A percentile compares a stretch with the other conserved stretches of the same genome.
These are phyloP conservation scores for Phytophthora colocasiae DNA, from an alignment of 352 stramenopile genomes.

Conservation along the genomic window DNA sequence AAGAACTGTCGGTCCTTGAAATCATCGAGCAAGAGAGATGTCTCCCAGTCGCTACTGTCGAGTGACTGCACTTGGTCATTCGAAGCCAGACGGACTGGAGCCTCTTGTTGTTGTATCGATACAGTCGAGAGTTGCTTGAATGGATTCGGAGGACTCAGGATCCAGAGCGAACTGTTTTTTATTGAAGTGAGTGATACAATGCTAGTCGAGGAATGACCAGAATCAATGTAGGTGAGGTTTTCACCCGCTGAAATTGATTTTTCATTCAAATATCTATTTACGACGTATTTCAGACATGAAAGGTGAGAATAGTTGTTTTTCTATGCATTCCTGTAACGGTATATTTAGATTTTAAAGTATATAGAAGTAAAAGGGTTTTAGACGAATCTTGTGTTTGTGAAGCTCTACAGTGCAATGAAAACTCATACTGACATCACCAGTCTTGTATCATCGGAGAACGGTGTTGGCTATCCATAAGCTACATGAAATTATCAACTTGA, in stretches of 20 bases:
- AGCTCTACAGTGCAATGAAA: background rate
- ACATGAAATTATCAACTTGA: too few relatives aligned
- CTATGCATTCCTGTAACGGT: background rate
- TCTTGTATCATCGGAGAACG: background rate
- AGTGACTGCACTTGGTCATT: background rate
- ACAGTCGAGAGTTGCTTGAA: conserved; percentile 27
- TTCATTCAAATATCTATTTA: background rate
- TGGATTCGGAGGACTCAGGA: conserved; percentile 21
- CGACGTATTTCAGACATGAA: background rate
- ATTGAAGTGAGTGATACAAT: background rate
- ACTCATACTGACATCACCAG: background rate
- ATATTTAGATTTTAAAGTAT: background rate
- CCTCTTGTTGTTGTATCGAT: conserved; percentile 21
- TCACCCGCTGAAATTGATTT: background rate
- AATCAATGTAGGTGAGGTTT: background rate
- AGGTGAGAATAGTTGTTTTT: too few relatives aligned
- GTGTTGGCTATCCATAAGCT: too few relatives aligned
- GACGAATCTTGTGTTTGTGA: background rate
- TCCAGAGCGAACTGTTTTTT: conserved; percentile 19
- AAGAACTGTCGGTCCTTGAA: conserved; percentile 14
- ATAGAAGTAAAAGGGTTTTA: background rate
- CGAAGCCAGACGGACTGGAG: conserved; percentile 2
- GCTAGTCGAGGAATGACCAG: conserved; percentile 16
- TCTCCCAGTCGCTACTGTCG: conserved; percentile 15
- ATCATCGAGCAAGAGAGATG: conserved; percentile 13